Evolutionary conservation across 441 rosid genomes (phyloP).

Genomic region (Cnidoscolus chayamansa): DNA sequence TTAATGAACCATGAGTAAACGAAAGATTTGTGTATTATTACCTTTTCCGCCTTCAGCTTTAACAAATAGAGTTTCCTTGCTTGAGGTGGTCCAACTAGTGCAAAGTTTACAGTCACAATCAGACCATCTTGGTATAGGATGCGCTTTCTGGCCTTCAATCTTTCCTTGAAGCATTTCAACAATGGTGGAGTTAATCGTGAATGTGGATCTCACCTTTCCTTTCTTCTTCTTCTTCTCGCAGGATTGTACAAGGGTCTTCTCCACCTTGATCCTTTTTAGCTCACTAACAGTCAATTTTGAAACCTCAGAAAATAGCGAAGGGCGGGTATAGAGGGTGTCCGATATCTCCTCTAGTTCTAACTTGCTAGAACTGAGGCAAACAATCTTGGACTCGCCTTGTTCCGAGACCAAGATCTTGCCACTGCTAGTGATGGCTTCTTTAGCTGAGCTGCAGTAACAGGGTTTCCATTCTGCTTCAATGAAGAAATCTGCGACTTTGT

Average conservation of each 20-base stretch:
- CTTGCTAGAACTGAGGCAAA: conserved; percentile 50
- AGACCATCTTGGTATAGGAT: conserved; percentile 73
- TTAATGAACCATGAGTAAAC: too few species aligned
- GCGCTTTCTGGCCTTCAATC: conserved; percentile 39
- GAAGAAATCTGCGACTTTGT: conserved; percentile 63
- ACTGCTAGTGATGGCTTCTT: conserved; percentile 54
- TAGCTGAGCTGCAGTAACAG: conserved; percentile 67
- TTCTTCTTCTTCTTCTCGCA: conserved; percentile 38
- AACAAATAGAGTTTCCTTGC: conserved; percentile 61
- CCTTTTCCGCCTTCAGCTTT: conserved; percentile 66
- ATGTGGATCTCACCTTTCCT: conserved; percentile 34
- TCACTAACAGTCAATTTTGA: conserved; percentile 43
- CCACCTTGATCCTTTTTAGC: conserved; percentile 39
- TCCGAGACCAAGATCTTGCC: conserved; percentile 83
- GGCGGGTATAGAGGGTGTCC: conserved; percentile 81
- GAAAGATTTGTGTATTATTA: conserved; percentile 20
- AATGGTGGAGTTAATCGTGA: conserved; percentile 57
- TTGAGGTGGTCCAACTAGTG: conserved; percentile 60
- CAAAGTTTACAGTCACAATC: conserved; percentile 82
- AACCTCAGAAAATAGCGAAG: conserved; percentile 55
- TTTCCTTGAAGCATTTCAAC: conserved; percentile 77
- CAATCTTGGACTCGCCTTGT: conserved; percentile 67
- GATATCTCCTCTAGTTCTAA: conserved; percentile 79
- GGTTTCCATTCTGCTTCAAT: conserved; percentile 84
- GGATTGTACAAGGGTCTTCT: conserved; percentile 33